Percentiles rank a stretch among this genome's conserved stretches.
These are phyloP conservation scores for Umbelopsis sp. DNA, from an alignment of 192 early-diverging fungal species.

Conservation along the genomic window DNA sequence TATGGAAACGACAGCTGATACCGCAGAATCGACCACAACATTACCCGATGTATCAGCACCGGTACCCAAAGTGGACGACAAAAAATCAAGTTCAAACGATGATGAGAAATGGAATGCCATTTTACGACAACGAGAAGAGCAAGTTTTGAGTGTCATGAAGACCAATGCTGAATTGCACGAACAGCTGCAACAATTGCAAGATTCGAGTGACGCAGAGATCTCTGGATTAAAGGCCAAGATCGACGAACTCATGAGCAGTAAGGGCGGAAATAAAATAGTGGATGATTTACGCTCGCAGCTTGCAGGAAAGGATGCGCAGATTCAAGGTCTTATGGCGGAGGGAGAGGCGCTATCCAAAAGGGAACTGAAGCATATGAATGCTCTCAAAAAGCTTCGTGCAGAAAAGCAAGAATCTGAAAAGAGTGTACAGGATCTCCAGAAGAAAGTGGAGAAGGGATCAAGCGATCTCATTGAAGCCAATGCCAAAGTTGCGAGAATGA, in stretches of 20 bases:
- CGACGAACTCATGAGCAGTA: constrained; percentile 19
- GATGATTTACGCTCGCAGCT: constrained; percentile 45
- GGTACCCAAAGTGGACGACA: background rate
- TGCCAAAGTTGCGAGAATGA: constrained; percentile 39
- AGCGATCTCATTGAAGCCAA: constrained; percentile 51
- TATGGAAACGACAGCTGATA: background rate
- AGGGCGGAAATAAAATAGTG: background rate
- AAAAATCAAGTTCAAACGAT: background rate
- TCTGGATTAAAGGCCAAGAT: constrained; percentile 27
- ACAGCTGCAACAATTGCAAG: constrained; percentile 44
- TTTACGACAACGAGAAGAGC: constrained; percentile 48
- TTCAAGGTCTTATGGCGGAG: constrained; percentile 48
- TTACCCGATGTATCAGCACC: background rate
- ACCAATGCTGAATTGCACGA: constrained; percentile 48
- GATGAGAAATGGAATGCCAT: constrained; percentile 22
- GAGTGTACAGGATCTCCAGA: constrained; percentile 44
- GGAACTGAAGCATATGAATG: constrained; percentile 69
- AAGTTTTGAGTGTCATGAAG: constrained; percentile 51
- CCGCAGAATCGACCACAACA: too few species aligned
- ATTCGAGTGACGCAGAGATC: constrained; percentile 36
- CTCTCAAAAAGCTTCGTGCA: constrained; percentile 72
- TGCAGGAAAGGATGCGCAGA: constrained; percentile 48
- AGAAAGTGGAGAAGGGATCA: constrained; percentile 49
- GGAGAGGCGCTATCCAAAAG: constrained; percentile 77
- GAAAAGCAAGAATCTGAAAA: constrained; percentile 69